Base-by-base conservation (phyloP, 116 monocot species). In the Posidonia oceanica region DNA sequence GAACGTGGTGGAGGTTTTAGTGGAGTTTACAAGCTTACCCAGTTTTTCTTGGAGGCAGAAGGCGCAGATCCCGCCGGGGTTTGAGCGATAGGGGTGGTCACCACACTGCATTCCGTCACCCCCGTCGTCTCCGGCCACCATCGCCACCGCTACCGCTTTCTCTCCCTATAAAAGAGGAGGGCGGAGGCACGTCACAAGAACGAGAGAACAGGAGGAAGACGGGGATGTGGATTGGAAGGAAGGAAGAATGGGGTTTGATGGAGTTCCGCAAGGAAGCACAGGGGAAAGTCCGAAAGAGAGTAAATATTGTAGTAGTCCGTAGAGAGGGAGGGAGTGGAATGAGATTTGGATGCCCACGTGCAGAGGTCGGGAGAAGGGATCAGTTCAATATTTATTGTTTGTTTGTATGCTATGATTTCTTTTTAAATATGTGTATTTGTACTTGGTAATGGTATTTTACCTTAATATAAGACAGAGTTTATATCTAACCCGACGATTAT, bases 21-120 rank as follows among this genome's bases (percentile, higher is more conserved):
- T 71, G 40, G 61, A 63, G 63, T 79, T 75, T 13, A 92, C 82
- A 39, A 92, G 83, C 81, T 84, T 88, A 71, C 94, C 83, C 36
- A 94, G 88, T 82, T 88, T 90, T 68, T 94, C 94, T 63, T 94
- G 94, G 36, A 94, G 83, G 74, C 94, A 94, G 55, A 90, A 80
- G 20, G 94, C 90, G 77, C 94, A 94, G 75, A 94, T 85, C 21
- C 90, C 94, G 7, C 90, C 90, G 10, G 71, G 70, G 64, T 71
- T 71, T 17, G 52, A 21, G 6, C 64, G 40, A 40, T 40, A 62
- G 1, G 69, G 69, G 14, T 76, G 76, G 64, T 40, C 39, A 7
- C 37, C 29, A 63, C 76, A 76, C 64, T 62, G 68, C 63, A 61
- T 52, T 14, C 54, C 29, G 13, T 20, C 74, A 23, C 54, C 15